A percentile compares a stretch with the other conserved stretches of the same genome.
phyloP scores from a whole-genome alignment of 257 asterid species.

The Capsicum pubescens region DNA sequence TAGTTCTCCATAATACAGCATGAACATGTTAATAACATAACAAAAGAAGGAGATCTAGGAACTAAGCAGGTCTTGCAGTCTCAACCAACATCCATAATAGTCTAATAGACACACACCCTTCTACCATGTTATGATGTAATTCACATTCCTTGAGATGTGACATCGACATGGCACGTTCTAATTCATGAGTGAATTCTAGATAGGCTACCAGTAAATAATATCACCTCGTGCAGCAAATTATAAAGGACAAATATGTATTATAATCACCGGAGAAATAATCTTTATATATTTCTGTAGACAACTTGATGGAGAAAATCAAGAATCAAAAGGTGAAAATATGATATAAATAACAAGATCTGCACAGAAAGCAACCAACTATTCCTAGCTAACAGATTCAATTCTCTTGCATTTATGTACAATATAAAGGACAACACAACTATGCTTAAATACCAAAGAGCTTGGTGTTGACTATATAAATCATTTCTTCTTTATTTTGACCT shows the following conservation, averaged over 20 bases:
- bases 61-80: neutral
- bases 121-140: neutral
- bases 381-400: neutral
- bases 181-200: neutral
- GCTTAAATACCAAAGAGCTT: neutral
- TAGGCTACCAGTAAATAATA: neutral
- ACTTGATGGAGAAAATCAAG: slow-evolving; percentile 6
- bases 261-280: neutral
- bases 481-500: neutral
- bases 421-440: neutral
- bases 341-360: slow-evolving; percentile 1
- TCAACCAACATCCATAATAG: neutral
- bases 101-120: neutral
- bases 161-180: neutral
- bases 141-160: slow-evolving; percentile 22
- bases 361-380: slow-evolving; percentile 1
- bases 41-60: neutral
- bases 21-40: slow-evolving; percentile 12
- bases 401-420: neutral
- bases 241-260: neutral
- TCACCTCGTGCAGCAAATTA: neutral
- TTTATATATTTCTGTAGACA: neutral
- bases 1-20: slow-evolving; percentile 14
- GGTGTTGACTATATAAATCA: neutral
- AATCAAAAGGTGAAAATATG: neutral